A percentile compares a stretch with the other conserved stretches of the same genome.
Evolutionary conservation across 2,329 filamentous ascomycete genomes (phyloP).

Genomic region (Talaromyces sp.): DNA sequence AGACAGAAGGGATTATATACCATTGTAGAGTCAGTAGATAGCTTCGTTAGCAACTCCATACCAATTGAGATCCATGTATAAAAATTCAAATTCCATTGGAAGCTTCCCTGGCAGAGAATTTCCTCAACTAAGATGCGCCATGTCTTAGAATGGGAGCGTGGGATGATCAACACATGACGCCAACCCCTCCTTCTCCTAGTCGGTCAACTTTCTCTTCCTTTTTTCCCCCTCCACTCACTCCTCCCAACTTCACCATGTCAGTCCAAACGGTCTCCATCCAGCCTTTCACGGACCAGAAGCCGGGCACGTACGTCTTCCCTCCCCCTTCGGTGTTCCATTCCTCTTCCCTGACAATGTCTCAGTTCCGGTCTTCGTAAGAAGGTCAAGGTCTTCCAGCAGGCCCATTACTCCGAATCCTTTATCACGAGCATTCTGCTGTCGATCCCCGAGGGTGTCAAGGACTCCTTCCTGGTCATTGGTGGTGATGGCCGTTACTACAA

Average conservation of each 20-base stretch:
- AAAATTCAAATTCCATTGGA: neutral
- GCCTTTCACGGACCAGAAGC: conserved; percentile 95
- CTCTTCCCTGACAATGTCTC: conserved; percentile 21
- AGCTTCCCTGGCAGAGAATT: neutral
- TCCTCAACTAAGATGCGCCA: neutral
- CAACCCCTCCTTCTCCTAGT: conserved; percentile 27
- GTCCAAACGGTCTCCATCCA: conserved; percentile 78
- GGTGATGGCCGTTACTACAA: conserved; percentile 98
- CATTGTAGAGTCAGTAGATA: too few relatives aligned
- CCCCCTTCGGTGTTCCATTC: conserved; percentile 2
- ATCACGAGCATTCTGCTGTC: conserved; percentile 91
- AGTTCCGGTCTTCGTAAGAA: conserved; percentile 99
- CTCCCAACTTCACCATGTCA: conserved; percentile 60
- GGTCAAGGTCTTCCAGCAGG: conserved; percentile 95
- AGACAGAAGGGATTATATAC: neutral
- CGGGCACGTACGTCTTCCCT: conserved; percentile 80
- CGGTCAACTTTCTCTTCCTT: conserved; percentile 24
- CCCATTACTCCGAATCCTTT: conserved; percentile 95
- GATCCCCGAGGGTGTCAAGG: conserved; percentile 90
- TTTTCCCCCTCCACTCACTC: conserved; percentile 9
- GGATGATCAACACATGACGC: conserved; percentile 33
- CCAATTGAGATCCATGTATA: neutral
- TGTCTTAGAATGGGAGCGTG: conserved; percentile 7
- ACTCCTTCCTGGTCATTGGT: conserved; percentile 90
- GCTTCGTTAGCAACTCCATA: neutral